Conservation (phyloP, 495 filamentous ascomycete genomes). For the Podospora pseudopauciseta region DNA sequence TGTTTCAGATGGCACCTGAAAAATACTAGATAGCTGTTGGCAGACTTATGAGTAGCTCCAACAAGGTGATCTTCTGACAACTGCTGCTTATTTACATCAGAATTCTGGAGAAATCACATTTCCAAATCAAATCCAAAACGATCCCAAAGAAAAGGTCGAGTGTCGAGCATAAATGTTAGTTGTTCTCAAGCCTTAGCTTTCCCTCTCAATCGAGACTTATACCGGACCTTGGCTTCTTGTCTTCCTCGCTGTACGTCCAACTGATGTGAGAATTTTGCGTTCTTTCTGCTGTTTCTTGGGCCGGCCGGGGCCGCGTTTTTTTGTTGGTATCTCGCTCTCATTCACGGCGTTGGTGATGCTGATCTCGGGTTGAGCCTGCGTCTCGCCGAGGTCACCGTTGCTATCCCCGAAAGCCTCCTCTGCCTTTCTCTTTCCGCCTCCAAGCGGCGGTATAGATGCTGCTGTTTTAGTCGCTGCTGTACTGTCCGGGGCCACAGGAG, state of each 20-base stretch:
- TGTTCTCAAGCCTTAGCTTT: neutral
- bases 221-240: constrained; percentile 46
- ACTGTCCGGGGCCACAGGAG: constrained; percentile 13
- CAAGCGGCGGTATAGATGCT: neutral
- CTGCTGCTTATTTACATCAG: too few relatives aligned
- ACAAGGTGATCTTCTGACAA: too few relatives aligned
- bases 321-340: constrained; percentile 6
- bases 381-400: constrained; percentile 22
- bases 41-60: too few relatives aligned
- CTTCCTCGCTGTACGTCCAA: constrained; percentile 40
- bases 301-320: constrained; percentile 35
- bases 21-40: too few relatives aligned
- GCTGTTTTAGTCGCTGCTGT: neutral
- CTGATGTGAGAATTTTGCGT: constrained; percentile 29
- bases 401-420: constrained; percentile 21
- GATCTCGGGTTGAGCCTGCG: constrained; percentile 36
- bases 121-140: too few relatives aligned
- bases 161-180: constrained; percentile 10
- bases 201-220: constrained; percentile 15
- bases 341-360: constrained; percentile 14
- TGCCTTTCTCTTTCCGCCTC: constrained; percentile 19
- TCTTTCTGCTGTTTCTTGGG: constrained; percentile 41
- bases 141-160: too few relatives aligned
- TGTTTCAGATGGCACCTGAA: too few relatives aligned
- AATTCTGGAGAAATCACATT: too few relatives aligned